These are phyloP conservation scores for Kernera saxatilis DNA, from an alignment of 345 rosid species.

Conservation along the genomic window DNA sequence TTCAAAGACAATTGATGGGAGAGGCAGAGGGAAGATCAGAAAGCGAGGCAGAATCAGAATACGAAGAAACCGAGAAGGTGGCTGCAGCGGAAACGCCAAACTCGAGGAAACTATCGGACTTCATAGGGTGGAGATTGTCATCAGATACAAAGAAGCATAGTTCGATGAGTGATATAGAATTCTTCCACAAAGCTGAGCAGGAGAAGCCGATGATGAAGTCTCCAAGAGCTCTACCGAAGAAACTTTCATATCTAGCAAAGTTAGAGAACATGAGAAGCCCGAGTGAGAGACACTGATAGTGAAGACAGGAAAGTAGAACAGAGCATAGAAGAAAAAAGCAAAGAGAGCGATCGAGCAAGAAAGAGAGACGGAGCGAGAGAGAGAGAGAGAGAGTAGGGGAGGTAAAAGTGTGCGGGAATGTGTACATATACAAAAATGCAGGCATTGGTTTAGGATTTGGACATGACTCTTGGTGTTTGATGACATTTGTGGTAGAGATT, in stretches of 20 bases:
- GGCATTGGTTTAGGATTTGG: constrained; percentile 25
- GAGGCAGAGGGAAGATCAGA: constrained; percentile 20
- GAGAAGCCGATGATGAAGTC: constrained; percentile 39
- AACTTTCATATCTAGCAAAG: constrained; percentile 59
- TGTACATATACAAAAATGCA: constrained; percentile 24
- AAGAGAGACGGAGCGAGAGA: not conserved
- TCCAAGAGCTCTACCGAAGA: constrained; percentile 35
- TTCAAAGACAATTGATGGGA: constrained; percentile 29
- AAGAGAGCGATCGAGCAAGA: not conserved
- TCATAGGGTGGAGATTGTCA: constrained; percentile 70
- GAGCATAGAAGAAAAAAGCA: not conserved
- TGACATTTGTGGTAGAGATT: constrained; percentile 10
- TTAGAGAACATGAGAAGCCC: constrained; percentile 74
- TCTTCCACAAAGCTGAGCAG: constrained; percentile 23
- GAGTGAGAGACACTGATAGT: constrained; percentile 44
- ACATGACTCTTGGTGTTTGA: constrained; percentile 22
- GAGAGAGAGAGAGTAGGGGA: not conserved
- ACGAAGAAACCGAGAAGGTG: constrained; percentile 21
- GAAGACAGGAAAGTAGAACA: constrained; percentile 4
- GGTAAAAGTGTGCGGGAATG: constrained; percentile 4
- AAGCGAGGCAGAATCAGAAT: constrained; percentile 25
- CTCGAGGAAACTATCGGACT: constrained; percentile 63
- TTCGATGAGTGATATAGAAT: constrained; percentile 32
- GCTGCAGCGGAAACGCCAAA: constrained; percentile 38
- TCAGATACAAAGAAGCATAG: constrained; percentile 30